Conservation (phyloP, 306 rosid species). For the Prunus salicina region DNA sequence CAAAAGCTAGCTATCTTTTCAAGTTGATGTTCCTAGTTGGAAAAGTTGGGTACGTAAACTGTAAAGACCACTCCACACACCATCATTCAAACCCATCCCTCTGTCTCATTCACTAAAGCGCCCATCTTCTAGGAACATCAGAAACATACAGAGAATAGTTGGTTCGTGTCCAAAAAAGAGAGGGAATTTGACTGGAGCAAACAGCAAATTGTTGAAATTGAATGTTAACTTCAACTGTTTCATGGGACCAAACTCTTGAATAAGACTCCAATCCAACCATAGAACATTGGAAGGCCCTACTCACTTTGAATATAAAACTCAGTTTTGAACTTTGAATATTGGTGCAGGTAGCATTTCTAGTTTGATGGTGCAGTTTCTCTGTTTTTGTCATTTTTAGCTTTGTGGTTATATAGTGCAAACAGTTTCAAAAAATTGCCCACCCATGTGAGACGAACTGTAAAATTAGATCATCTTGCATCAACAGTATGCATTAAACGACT, state of each 20-base stretch:
- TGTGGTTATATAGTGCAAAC: not conserved
- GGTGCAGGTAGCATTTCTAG: not conserved
- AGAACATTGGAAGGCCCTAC: not conserved
- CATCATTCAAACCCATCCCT: not conserved
- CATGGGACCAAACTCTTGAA: not conserved
- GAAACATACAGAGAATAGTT: not conserved
- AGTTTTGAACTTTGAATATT: conserved; percentile 7
- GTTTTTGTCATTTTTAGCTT: not conserved
- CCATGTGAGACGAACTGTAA: not conserved
- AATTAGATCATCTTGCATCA: not conserved
- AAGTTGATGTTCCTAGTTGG: not conserved
- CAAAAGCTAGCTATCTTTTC: conserved; percentile 8
- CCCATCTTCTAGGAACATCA: not conserved
- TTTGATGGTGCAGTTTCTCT: not conserved
- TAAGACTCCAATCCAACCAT: not conserved
- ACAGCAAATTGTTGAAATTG: not conserved
- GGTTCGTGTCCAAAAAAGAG: not conserved
- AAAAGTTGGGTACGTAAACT: conserved; percentile 8
- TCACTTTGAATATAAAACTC: not conserved
- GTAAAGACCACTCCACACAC: not conserved
- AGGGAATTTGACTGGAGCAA: not conserved
- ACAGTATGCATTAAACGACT: too few relatives aligned
- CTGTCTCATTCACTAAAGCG: not conserved
- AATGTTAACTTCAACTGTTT: not conserved
- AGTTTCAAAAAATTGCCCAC: not conserved